phyloP scores from a whole-genome alignment of 306 rosid species.

The Sicyos edulis region DNA sequence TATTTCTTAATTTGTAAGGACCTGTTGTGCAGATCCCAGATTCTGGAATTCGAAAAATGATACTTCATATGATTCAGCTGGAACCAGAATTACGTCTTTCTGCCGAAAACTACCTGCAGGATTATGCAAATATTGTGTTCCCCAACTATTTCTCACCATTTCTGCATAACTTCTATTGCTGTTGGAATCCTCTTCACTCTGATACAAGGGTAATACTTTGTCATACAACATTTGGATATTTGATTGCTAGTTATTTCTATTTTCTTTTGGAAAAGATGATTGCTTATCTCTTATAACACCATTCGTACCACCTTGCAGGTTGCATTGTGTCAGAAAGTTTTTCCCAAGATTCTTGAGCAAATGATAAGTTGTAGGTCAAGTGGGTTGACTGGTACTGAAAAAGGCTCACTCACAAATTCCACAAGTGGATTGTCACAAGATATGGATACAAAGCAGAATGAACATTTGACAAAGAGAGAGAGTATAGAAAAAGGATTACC shows the following conservation, averaged over 20 bases:
- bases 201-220: constrained; percentile 75
- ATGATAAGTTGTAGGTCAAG: constrained; percentile 56
- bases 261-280: too few species aligned
- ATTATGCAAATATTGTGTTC: constrained; percentile 67
- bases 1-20: constrained; percentile 17
- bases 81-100: constrained; percentile 84
- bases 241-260: constrained; percentile 18
- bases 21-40: constrained; percentile 76
- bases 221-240: constrained; percentile 8
- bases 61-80: constrained; percentile 88
- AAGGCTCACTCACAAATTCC: constrained; percentile 28
- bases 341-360: constrained; percentile 83
- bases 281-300: constrained; percentile 16
- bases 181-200: constrained; percentile 83
- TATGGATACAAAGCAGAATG: constrained; percentile 47
- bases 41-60: constrained; percentile 84
- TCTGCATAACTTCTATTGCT: constrained; percentile 86
- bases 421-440: constrained; percentile 43
- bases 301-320: constrained; percentile 41
- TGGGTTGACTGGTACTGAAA: constrained; percentile 35
- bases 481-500: constrained; percentile 49
- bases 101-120: constrained; percentile 78
- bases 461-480: constrained; percentile 44
- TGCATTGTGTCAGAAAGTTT: constrained; percentile 82
- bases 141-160: constrained; percentile 83